phyloP scores from a whole-genome alignment of 306 rosid species.

The Fragaria iinumae region DNA sequence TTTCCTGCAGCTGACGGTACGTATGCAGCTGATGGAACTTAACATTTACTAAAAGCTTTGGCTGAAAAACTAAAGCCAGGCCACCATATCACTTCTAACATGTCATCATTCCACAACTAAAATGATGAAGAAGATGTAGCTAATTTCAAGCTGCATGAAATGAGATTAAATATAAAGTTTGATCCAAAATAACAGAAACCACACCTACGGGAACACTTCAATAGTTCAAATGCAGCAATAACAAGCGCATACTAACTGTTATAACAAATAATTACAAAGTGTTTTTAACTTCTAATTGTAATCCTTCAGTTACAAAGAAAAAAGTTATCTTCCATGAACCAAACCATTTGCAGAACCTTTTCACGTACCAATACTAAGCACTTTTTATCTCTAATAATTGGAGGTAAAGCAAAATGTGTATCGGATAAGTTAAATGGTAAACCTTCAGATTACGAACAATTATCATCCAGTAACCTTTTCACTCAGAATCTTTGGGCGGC shows the following conservation, averaged over 20 bases:
- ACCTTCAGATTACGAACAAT: slow-evolving; percentile 18
- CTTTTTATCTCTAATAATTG: slow-evolving; percentile 5
- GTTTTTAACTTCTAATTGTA: slow-evolving; percentile 8
- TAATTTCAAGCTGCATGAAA: neutral
- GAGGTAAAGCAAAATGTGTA: slow-evolving; percentile 12
- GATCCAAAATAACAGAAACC: neutral
- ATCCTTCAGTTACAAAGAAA: slow-evolving; percentile 10
- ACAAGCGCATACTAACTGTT: slow-evolving; percentile 15
- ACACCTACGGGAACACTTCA: neutral
- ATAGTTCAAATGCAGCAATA: neutral
- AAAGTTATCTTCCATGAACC: neutral
- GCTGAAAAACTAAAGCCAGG: neutral
- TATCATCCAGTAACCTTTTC: slow-evolving; percentile 10
- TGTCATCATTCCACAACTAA: neutral
- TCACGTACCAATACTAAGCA: slow-evolving; percentile 13
- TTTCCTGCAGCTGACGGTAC: too few species aligned
- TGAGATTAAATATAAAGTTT: neutral
- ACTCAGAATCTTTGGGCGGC: slow-evolving; percentile 40
- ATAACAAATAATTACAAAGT: slow-evolving; percentile 5
- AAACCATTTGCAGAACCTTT: neutral
- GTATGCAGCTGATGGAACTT: neutral
- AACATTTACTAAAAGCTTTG: neutral
- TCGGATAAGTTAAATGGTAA: slow-evolving; percentile 5
- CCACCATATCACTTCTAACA: neutral
- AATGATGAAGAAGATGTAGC: neutral